A percentile compares a stretch with the other conserved stretches of the same genome.
These are phyloP conservation scores for Phytopythium mirpurense DNA, from an alignment of 352 stramenopile genomes.

Conservation along the genomic window DNA sequence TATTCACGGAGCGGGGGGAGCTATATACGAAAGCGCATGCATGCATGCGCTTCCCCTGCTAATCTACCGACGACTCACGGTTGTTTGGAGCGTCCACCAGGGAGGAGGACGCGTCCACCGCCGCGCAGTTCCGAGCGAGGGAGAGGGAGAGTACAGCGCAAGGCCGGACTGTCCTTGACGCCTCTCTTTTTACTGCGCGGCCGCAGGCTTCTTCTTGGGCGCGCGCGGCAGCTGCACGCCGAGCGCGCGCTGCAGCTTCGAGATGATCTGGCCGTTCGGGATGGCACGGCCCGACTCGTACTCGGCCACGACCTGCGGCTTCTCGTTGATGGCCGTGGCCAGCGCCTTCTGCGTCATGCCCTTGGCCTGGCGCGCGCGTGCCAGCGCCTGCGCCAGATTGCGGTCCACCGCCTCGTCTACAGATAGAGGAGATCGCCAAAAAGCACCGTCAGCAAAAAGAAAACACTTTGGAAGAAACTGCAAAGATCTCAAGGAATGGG, in stretches of 20 bases:
- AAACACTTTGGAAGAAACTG: no score
- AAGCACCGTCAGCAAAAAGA: not conserved
- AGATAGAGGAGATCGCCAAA: not conserved
- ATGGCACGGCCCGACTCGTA: constrained; percentile 98
- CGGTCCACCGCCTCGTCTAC: constrained; percentile 74
- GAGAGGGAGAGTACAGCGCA: not conserved
- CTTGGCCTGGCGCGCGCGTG: constrained; percentile 95
- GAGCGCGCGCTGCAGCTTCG: constrained; percentile 95
- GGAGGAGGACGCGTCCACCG: not conserved
- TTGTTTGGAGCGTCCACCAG: not conserved
- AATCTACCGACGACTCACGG: constrained; percentile 7
- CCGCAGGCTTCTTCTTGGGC: constrained; percentile 59
- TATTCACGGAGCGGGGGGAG: constrained; percentile 4
- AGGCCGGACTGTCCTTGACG: no score
- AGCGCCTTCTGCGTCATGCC: constrained; percentile 99
- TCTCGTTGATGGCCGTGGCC: constrained; percentile 93
- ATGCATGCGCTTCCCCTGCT: not conserved
- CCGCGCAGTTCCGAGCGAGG: no score
- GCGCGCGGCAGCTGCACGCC: constrained; percentile 82
- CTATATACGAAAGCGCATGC: constrained; percentile 5
- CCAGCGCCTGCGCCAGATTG: constrained; percentile 89
- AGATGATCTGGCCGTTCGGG: constrained; percentile 97
- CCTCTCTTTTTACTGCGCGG: constrained; percentile 30
- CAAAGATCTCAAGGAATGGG: no score
- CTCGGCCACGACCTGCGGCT: constrained; percentile 95